Evolutionary conservation across 2,329 filamentous ascomycete genomes (phyloP).

Genomic region (Colletotrichum siamense): DNA sequence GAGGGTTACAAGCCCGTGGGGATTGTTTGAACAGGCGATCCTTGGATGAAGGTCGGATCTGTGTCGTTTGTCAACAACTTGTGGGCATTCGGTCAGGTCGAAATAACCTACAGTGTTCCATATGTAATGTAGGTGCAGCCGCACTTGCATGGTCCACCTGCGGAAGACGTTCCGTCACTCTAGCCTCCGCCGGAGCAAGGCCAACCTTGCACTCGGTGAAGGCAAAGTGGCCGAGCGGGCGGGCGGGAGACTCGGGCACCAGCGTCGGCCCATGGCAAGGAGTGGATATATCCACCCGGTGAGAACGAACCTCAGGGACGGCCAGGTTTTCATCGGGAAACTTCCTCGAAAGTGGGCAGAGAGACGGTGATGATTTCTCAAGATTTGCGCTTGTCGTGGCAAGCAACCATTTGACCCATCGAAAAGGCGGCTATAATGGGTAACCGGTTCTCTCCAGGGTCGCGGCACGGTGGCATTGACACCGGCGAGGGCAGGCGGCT

Average conservation of each 20-base stretch:
- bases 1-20: neutral
- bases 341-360: neutral
- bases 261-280: conserved; percentile 12
- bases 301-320: neutral
- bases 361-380: neutral
- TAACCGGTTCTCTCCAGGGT: neutral
- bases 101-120: conserved; percentile 13
- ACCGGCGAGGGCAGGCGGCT: neutral
- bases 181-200: conserved; percentile 5
- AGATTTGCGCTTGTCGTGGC: neutral
- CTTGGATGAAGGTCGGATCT: neutral
- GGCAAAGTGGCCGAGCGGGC: conserved; percentile 1
- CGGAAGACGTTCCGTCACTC: conserved; percentile 10
- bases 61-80: neutral
- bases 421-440: neutral
- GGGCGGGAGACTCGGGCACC: conserved; percentile 1
- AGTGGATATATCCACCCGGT: conserved; percentile 19
- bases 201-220: conserved; percentile 19
- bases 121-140: neutral
- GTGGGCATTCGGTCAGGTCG: neutral
- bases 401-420: neutral
- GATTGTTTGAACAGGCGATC: neutral
- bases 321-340: neutral
- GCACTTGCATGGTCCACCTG: conserved; percentile 10
- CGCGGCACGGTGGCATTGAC: neutral